These are phyloP conservation scores for Chalaropsis ovoidea DNA, from an alignment of 2,329 filamentous ascomycete genomes.

Conservation along the genomic window DNA sequence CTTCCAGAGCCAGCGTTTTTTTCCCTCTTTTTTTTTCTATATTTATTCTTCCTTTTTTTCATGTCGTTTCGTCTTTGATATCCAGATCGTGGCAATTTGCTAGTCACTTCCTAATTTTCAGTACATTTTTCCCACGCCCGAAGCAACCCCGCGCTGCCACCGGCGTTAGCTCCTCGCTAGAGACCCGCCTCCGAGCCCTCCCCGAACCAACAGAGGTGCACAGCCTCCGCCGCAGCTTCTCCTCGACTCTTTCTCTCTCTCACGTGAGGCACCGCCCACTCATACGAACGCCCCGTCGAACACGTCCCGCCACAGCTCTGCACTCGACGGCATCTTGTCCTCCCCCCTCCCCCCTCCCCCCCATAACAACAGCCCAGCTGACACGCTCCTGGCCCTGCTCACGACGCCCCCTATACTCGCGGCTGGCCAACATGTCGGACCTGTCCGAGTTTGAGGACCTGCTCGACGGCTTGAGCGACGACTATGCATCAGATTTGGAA, in stretches of 20 bases:
- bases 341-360: background rate
- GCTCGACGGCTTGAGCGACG: background rate
- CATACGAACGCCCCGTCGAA: background rate
- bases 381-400: background rate
- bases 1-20: background rate
- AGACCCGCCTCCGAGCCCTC: background rate
- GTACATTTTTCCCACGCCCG: background rate
- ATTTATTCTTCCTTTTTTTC: background rate
- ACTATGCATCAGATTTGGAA: conserved; percentile 23
- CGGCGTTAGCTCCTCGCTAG: background rate
- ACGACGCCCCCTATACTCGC: background rate
- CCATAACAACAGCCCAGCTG: background rate
- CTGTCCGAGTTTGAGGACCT: background rate
- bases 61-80: background rate
- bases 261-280: too few relatives aligned
- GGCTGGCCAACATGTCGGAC: background rate
- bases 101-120: background rate
- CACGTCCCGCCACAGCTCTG: background rate
- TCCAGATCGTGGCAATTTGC: background rate
- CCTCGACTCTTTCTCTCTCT: background rate
- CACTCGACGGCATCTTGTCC: background rate
- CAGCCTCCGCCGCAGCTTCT: too few relatives aligned
- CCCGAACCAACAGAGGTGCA: too few relatives aligned
- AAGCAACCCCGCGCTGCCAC: background rate
- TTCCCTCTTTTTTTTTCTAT: background rate